Conservation (phyloP, 2,329 filamentous ascomycete genomes). For the Hypoxylon sp. region DNA sequence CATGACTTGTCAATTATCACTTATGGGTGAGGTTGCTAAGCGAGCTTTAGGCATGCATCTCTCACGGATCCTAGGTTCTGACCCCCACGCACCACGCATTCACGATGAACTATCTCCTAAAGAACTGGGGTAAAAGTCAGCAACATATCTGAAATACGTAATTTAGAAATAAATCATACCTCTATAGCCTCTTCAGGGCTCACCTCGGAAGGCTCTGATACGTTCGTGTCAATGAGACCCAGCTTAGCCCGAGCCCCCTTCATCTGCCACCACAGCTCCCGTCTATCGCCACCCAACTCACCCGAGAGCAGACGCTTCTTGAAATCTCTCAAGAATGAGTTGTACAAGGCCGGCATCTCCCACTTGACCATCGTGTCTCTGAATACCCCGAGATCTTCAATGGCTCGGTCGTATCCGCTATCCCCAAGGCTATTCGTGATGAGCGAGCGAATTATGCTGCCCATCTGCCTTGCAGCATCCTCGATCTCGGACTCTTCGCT, state of each 20-base stretch:
- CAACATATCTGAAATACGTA: neutral
- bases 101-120: slow-evolving; percentile 29
- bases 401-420: slow-evolving; percentile 74
- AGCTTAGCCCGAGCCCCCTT: slow-evolving; percentile 69
- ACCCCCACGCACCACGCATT: neutral
- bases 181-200: slow-evolving; percentile 75
- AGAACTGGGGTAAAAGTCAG: slow-evolving; percentile 40
- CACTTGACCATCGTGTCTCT: slow-evolving; percentile 77
- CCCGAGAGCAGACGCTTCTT: slow-evolving; percentile 76
- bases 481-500: slow-evolving; percentile 69
- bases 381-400: slow-evolving; percentile 81
- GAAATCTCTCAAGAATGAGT: slow-evolving; percentile 73
- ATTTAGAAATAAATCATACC: slow-evolving; percentile 49
- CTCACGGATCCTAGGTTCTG: too few relatives aligned
- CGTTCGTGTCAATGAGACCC: slow-evolving; percentile 74
- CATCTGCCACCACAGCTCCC: slow-evolving; percentile 83
- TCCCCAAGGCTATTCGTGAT: slow-evolving; percentile 80
- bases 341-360: slow-evolving; percentile 81
- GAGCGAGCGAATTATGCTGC: slow-evolving; percentile 71
- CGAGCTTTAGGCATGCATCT: too few relatives aligned
- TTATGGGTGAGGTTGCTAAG: neutral
- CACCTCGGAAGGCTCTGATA: slow-evolving; percentile 71
- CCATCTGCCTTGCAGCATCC: slow-evolving; percentile 78
- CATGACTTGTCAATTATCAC: neutral
- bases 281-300: slow-evolving; percentile 77